These are phyloP conservation scores for Pythium volutum DNA, from an alignment of 352 stramenopile species.

Conservation along the genomic window DNA sequence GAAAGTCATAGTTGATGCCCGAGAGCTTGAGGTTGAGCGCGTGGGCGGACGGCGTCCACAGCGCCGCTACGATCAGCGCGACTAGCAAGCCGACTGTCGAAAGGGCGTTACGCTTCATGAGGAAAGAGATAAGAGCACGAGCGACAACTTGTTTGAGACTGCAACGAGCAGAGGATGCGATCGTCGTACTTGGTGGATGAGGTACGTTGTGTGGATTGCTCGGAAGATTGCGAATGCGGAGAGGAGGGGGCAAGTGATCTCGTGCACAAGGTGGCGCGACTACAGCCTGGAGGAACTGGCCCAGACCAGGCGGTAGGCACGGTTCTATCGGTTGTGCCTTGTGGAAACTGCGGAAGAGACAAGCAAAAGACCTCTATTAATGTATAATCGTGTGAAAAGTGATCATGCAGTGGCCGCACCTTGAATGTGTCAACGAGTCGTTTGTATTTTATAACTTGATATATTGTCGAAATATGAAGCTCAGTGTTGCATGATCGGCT, in stretches of 20 bases:
- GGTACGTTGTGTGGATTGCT: too few species aligned
- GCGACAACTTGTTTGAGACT: background rate
- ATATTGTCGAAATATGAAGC: background rate
- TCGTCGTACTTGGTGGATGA: background rate
- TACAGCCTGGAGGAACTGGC: too few species aligned
- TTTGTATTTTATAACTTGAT: background rate
- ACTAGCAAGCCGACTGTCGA: slow-evolving; percentile 1
- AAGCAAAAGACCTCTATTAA: background rate
- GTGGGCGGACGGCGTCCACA: slow-evolving; percentile 20
- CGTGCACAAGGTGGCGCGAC: too few species aligned
- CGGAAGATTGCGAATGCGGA: too few species aligned
- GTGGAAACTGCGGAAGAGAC: too few species aligned
- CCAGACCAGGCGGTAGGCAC: too few species aligned
- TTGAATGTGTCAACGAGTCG: background rate
- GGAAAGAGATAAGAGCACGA: background rate
- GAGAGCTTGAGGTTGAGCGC: slow-evolving; percentile 76
- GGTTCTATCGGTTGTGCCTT: too few species aligned
- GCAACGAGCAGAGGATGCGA: background rate
- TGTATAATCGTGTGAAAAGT: background rate
- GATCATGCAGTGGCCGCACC: background rate
- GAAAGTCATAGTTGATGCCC: slow-evolving; percentile 83
- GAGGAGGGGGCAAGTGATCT: too few species aligned
- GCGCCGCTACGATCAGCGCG: slow-evolving; percentile 23
- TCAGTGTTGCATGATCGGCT: background rate
- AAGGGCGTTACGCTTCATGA: slow-evolving; percentile 4